These are phyloP conservation scores for Chlamydomonas schloesseri DNA, from an alignment of 139 green algal species.

Conservation along the genomic window DNA sequence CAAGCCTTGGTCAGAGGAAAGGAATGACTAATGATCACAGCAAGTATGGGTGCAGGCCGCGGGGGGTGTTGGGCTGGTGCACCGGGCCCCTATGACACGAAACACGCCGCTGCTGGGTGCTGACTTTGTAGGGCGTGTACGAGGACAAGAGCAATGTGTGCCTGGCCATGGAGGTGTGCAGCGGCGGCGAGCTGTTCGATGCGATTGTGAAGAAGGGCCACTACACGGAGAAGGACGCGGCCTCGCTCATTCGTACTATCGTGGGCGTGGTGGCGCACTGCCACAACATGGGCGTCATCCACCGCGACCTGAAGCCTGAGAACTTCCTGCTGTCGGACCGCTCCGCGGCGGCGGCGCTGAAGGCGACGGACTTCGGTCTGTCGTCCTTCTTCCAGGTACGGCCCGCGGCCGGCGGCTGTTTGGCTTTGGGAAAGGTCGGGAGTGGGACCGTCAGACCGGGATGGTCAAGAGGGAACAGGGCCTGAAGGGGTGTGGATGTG, in stretches of 20 bases:
- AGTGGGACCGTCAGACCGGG: no score
- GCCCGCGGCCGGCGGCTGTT: no score
- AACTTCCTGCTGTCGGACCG: conserved; percentile 92
- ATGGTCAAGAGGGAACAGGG: no score
- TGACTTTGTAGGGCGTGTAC: conserved; percentile 71
- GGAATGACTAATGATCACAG: no score
- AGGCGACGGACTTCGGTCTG: conserved; percentile 88
- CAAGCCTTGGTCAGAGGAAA: no score
- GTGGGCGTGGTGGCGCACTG: conserved; percentile 91
- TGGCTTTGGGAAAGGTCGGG: no score
- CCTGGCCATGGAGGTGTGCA: conserved; percentile 94
- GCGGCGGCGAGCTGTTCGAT: conserved; percentile 98
- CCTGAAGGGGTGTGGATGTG: no score
- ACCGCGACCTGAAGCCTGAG: conserved; percentile 92
- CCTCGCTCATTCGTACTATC: conserved; percentile 73
- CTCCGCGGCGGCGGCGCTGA: conserved; percentile 50
- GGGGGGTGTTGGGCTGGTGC: no score
- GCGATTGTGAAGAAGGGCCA: conserved; percentile 88
- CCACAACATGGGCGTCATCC: conserved; percentile 92
- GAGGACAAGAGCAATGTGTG: conserved; percentile 91
- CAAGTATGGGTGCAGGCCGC: no score
- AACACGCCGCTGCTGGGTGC: no score
- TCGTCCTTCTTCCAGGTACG: conserved; percentile 76
- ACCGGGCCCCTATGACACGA: no score
- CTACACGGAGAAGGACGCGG: conserved; percentile 90